Base-by-base conservation (phyloP, 2,329 filamentous ascomycete genomes). In the Sclerotinia sclerotiorum region DNA sequence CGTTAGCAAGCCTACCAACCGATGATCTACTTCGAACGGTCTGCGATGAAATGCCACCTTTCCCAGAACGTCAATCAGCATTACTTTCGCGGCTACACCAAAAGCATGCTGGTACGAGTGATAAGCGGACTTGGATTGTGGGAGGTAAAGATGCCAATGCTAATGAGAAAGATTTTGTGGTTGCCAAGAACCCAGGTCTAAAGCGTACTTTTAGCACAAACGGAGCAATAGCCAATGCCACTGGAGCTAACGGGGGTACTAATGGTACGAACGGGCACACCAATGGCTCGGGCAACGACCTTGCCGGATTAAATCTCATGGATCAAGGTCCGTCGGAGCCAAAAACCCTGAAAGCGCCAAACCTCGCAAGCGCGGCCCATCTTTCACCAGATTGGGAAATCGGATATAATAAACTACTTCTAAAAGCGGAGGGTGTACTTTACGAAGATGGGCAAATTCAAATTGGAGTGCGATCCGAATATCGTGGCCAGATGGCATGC, bases 11-110 rank as follows among this genome's bases (percentile, higher is more conserved):
- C 46, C 85, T 96, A 78, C 91, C 93, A 0, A 93, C 92, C 0
- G 95, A 99, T 75, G 94, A 98, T 72, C 85, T 99, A 8, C 84
- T 99, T 17, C 88, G 95, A 64, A 98, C 95, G 0, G 89, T 99
- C 7, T 97, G 94, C 79, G 95, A 99, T 74, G 95, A 99, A 79
- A 99, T 99, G 96, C 95, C 95, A 2, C 94, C 95, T 0, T 99
- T 98, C 81, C 96, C 95, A 0, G 94, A 99, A 79, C 85, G 96
- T 70, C 90, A 97, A 69, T 98, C 95, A 6, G 94, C 95, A 1
- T 83, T 99, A 39, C 84, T 99, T 15, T 97, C 94, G 51, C 87
- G 95, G 69, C 84, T 99, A 62, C 94, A 99, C 80, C 93, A 97
- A 80, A 98, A 97, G 81, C 93, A 96, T 76, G 91, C 91, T 60